Conservation (phyloP, 495 filamentous ascomycete genomes). For the Aspergillus heteromorphus region DNA sequence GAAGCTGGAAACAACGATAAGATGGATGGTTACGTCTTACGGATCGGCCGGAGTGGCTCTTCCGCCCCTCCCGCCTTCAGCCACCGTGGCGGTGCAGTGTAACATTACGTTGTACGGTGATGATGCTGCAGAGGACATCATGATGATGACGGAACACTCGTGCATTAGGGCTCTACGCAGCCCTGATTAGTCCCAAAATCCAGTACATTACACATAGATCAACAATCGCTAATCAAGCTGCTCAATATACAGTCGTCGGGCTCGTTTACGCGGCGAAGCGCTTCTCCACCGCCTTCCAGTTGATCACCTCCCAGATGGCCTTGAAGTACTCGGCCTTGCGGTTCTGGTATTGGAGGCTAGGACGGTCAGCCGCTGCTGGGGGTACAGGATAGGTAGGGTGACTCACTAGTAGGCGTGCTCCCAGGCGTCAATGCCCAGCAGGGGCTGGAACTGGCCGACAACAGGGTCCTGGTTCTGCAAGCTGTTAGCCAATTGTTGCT, state of each 20-base stretch:
- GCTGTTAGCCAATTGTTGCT: background rate
- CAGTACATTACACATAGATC: constrained; percentile 5
- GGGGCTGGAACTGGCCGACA: constrained; percentile 74
- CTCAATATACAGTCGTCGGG: constrained; percentile 5
- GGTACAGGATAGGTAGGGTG: background rate
- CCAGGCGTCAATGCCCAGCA: constrained; percentile 97
- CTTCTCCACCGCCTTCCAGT: constrained; percentile 93
- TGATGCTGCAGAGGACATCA: background rate
- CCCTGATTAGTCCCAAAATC: constrained; percentile 4
- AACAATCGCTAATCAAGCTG: constrained; percentile 7
- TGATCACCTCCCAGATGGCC: constrained; percentile 95
- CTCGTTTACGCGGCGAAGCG: constrained; percentile 50
- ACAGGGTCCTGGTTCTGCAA: constrained; percentile 85
- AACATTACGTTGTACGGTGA: background rate
- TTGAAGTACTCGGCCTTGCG: constrained; percentile 97
- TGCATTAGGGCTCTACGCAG: background rate
- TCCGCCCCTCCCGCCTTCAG: background rate
- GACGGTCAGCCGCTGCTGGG: constrained; percentile 32
- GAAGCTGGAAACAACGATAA: background rate
- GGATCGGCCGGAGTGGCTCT: background rate
- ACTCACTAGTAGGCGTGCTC: constrained; percentile 78
- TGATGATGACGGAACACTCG: background rate
- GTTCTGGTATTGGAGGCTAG: constrained; percentile 92
- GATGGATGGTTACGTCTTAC: background rate
- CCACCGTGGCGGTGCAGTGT: background rate